A percentile compares a stretch with the other conserved stretches of the same genome.
phyloP scores from a whole-genome alignment of 108 stramenopile species.

The Nitzschia palea region DNA sequence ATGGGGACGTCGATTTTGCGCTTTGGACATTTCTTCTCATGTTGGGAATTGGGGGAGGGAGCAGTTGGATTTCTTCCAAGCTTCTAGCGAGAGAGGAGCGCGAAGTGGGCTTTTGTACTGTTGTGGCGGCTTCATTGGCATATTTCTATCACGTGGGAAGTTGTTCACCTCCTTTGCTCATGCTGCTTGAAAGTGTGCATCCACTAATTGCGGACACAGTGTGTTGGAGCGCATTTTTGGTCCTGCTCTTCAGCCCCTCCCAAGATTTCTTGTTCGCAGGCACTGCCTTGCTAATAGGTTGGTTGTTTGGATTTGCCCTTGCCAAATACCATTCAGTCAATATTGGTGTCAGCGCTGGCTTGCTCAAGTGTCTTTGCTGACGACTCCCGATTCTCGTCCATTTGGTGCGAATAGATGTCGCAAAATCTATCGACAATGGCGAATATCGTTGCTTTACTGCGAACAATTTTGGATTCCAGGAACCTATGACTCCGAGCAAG shows the following conservation, averaged over 20 bases:
- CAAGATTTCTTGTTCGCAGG: no score
- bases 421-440: no score
- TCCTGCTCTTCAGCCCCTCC: constrained; percentile 10
- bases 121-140: constrained; percentile 21
- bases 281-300: constrained; percentile 9
- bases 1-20: constrained; percentile 10
- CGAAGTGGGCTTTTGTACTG: constrained; percentile 16
- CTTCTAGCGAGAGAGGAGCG: not conserved
- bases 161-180: not conserved
- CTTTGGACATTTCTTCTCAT: constrained; percentile 1
- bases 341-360: not conserved
- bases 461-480: no score
- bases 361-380: constrained; percentile 6
- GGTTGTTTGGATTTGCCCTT: constrained; percentile 19
- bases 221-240: constrained; percentile 20
- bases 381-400: no score
- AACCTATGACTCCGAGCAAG: no score
- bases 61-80: constrained; percentile 11
- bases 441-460: no score
- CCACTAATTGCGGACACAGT: not conserved
- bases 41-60: constrained; percentile 16
- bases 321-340: constrained; percentile 31
- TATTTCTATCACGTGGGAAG: constrained; percentile 9
- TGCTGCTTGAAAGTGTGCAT: not conserved
- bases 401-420: no score